A percentile compares a stretch with the other conserved stretches of the same genome.
Conservation (phyloP, 169 alveolate genomes). For the Plasmodium adleri region DNA sequence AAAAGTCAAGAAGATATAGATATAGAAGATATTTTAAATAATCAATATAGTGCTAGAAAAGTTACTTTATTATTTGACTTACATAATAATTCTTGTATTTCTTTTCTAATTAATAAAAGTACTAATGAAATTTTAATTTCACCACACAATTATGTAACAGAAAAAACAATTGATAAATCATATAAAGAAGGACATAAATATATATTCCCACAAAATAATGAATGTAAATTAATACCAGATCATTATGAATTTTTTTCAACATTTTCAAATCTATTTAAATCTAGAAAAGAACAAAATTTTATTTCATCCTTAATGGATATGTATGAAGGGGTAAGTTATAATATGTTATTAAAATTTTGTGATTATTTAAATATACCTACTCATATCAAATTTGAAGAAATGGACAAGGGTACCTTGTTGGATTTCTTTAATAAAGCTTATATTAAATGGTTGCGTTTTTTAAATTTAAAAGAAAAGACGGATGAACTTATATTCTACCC, state of each 20-base stretch:
- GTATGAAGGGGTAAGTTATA: conserved; percentile 70
- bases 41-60: conserved; percentile 23
- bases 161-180: conserved; percentile 64
- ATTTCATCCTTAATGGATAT: conserved; percentile 54
- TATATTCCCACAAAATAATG: conserved; percentile 47
- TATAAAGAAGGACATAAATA: conserved; percentile 71
- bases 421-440: conserved; percentile 67
- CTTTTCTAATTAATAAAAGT: conserved; percentile 61
- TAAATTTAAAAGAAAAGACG: conserved; percentile 59
- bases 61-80: conserved; percentile 70
- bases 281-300: conserved; percentile 56
- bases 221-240: conserved; percentile 69
- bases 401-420: conserved; percentile 26
- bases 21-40: conserved; percentile 46
- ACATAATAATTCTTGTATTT: conserved; percentile 65
- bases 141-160: conserved; percentile 72
- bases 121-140: conserved; percentile 73
- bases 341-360: conserved; percentile 36
- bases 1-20: conserved; percentile 65
- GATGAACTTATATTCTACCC: conserved; percentile 22
- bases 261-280: conserved; percentile 41
- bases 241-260: conserved; percentile 72
- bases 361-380: conserved; percentile 28
- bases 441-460: conserved; percentile 67
- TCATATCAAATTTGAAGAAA: conserved; percentile 43